Base-by-base conservation (phyloP, 441 rosid species). In the Geranium incanum region DNA sequence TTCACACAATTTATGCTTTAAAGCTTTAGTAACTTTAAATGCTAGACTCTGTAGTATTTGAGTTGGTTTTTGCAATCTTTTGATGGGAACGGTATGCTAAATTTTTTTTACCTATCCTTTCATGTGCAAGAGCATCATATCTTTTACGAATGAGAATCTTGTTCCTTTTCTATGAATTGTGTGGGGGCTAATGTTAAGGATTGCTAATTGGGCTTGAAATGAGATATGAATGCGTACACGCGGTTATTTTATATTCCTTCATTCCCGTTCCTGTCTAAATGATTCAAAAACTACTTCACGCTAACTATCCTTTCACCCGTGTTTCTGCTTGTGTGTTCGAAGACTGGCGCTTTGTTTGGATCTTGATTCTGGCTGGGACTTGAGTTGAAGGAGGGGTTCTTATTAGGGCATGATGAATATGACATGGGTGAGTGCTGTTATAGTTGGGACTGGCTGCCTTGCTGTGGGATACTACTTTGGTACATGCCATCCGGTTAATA, bases 381-480 rank as follows among this genome's bases (percentile, higher is more conserved):
- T 57, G 6, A 57, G 18, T 6, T 5, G 2, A 16, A 39, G 66
- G 66, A 1, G 33, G 12, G 23, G 38, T 55, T 55, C n/a, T 74
- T 19, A 41, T 55, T 62, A 18, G 65, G 73, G 6, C 55, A 37
- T 60, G 74, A 89, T 88, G 96, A 95, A 86, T 82, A 78, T 85
- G 68, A 78, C 88, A 48, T 94, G 95, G 96, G 80, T 94, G 67
- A 82, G 95, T 78, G 84, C 93, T 78, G 81, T 93, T 41, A 78
- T 94, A 75, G 81, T 91, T 65, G 97, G 97, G 72, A 94, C 94
- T 13, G 83, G 95, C 65, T 87, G 92, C 78, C 81, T 89, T 76
- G 96, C 89, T 19, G 77, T 92, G 74, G 99, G 99, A 68, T 90
- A 83, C 80, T 92, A 84, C 82, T 81, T 89, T 41, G 97, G 97